Percentiles rank a stretch among this genome's conserved stretches.
These are phyloP conservation scores for Candida nonsorbophila DNA, from an alignment of 805 yeast species.

Conservation along the genomic window DNA sequence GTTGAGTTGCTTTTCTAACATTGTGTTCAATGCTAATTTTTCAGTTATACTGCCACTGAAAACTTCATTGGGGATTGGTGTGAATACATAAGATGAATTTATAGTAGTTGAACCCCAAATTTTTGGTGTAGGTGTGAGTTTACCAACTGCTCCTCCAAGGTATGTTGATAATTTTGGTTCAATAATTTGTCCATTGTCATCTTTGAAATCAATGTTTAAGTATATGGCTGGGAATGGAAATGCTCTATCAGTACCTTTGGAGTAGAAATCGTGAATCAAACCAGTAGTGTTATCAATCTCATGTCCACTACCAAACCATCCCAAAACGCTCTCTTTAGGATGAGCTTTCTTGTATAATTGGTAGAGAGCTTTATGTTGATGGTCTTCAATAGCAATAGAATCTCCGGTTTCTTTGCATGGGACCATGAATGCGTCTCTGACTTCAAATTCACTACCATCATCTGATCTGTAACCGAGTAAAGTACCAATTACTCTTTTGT, in stretches of 20 bases:
- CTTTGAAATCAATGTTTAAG: slow-evolving; percentile 61
- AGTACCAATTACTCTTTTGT: slow-evolving; percentile 72
- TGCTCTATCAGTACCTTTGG: slow-evolving; percentile 63
- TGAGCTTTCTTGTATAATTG: slow-evolving; percentile 70
- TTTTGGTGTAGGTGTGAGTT: slow-evolving; percentile 10
- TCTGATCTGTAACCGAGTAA: slow-evolving; percentile 77
- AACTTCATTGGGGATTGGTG: slow-evolving; percentile 68
- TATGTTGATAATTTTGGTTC: slow-evolving; percentile 62
- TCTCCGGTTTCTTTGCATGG: slow-evolving; percentile 74
- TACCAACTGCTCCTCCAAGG: slow-evolving; percentile 72
- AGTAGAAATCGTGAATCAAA: slow-evolving; percentile 74
- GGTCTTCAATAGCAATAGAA: slow-evolving; percentile 71
- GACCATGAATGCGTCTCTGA: slow-evolving; percentile 73
- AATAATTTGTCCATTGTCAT: slow-evolving; percentile 39
- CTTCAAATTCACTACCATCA: slow-evolving; percentile 70
- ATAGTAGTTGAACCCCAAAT: slow-evolving; percentile 32
- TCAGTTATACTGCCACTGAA: slow-evolving; percentile 52
- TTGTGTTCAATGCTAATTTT: slow-evolving; percentile 47
- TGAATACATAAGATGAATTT: slow-evolving; percentile 53
- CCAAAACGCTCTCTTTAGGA: slow-evolving; percentile 73
- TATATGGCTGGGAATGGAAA: slow-evolving; percentile 76
- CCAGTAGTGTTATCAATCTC: slow-evolving; percentile 68
- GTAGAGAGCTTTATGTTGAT: slow-evolving; percentile 64
- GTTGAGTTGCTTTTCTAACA: slow-evolving; percentile 17
- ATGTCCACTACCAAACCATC: slow-evolving; percentile 73